A percentile compares a stretch with the other conserved stretches of the same genome.
Evolutionary conservation across 176 grass and related monocot species (phyloP).

Genomic region (Triticum urartu): DNA sequence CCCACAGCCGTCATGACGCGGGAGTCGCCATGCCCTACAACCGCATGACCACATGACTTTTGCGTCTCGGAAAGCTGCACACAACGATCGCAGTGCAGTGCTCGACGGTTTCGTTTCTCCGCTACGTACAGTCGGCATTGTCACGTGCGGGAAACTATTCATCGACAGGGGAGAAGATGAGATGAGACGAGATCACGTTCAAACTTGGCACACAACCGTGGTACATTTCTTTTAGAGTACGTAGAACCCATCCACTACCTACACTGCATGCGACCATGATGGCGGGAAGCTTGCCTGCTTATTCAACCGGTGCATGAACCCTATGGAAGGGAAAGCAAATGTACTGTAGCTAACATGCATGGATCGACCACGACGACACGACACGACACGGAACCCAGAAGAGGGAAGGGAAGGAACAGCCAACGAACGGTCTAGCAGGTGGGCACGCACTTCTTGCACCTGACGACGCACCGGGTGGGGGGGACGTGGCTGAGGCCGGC

Average conservation of each 20-base stretch:
- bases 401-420: neutral
- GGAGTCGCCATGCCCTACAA: neutral
- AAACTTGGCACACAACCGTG: neutral
- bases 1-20: neutral
- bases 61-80: neutral
- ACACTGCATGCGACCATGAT: neutral
- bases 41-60: neutral
- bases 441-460: constrained; percentile 87
- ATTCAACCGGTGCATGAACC: constrained; percentile 8
- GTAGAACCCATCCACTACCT: neutral
- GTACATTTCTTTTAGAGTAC: neutral
- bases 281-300: neutral
- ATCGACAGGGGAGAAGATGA: neutral
- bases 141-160: neutral
- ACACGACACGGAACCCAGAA: neutral
- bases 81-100: neutral
- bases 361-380: neutral
- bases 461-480: constrained; percentile 50
- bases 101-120: neutral
- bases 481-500: constrained; percentile 41
- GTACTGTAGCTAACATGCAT: neutral
- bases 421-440: constrained; percentile 52
- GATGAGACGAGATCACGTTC: neutral
- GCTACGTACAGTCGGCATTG: neutral
- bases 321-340: neutral